Evolutionary conservation across 805 yeast genomes (phyloP), one percentile per base, ranked within the genome.

Genomic region (Metschnikowia borealis): DNA sequence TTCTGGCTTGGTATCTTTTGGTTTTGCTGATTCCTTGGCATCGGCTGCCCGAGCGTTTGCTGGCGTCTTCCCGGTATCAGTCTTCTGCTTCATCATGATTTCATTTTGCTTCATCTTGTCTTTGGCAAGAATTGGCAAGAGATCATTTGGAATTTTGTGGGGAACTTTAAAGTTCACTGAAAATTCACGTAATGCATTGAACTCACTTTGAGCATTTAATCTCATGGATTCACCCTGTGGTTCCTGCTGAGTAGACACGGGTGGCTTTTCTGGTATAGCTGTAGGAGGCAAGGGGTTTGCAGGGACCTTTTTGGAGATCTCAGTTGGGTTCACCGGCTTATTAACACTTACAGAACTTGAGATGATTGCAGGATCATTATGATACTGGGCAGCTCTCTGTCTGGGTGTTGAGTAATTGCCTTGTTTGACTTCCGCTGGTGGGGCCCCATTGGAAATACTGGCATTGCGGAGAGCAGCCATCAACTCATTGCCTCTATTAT

Each of bases 101-200:
- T 82, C 85, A 50, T 80, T 81, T 62, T 83, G 88, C 62, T 82
- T 83, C n/a, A 62, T 62, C 60, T 80, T 81, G 56, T 83, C 87
- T 65, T 87, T 84, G 8, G 91, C 71, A 32, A 85, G 69, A 17
- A 86, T 84, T 6, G 94, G 90, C 53, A 85, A 69, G 53, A 84
- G 71, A 59, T 85, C 90, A 17, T 74, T 67, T 6, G 95, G 92
- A 48, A 63, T 57, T 46, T 62, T 61, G 59, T 80, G 80, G 2
- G 85, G 86, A 31, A 90, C 80, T 66, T 88, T 88, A 67, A 89
- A 87, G 57, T 81, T 86, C 44, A 87, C 89, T 37, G 95, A 81
- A 63, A 91, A 90, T 61, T 87, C 88, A 54, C 81, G 82, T 49
- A 89, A 73, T 10, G 87, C 80, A 54, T 83, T 83, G 54, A 86